Conservation (phyloP, 2,329 filamentous ascomycete genomes). For the Penicillium sp. region DNA sequence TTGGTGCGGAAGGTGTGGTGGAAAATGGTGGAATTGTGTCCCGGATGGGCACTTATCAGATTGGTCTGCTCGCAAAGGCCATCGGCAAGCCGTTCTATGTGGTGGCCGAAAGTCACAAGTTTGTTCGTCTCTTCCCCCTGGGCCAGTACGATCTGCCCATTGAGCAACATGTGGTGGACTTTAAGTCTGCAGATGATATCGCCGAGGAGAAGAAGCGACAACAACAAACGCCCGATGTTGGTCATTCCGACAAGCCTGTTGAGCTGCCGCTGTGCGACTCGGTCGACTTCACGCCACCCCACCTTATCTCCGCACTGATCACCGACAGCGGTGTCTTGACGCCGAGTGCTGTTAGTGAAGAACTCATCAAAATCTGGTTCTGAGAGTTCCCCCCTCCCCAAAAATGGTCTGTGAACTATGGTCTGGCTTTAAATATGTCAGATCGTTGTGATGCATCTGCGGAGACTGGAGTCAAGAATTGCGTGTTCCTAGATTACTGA, state of each 20-base stretch:
- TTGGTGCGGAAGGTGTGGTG: conserved; percentile 75
- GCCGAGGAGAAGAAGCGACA: conserved; percentile 41
- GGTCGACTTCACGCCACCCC: conserved; percentile 51
- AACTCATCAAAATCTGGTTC: conserved; percentile 59
- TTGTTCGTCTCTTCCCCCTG: conserved; percentile 78
- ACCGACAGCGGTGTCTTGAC: conserved; percentile 60
- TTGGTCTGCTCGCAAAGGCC: conserved; percentile 71
- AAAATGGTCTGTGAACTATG: background rate
- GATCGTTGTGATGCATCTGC: background rate
- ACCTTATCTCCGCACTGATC: conserved; percentile 58
- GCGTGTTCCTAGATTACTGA: background rate
- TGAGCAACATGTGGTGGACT: conserved; percentile 70
- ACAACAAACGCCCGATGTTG: conserved; percentile 33
- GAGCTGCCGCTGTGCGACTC: conserved; percentile 29
- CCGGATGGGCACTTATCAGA: conserved; percentile 77
- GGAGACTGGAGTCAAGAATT: background rate
- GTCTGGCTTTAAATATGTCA: background rate
- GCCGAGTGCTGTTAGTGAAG: conserved; percentile 60
- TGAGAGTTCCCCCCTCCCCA: conserved; percentile 16
- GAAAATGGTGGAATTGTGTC: conserved; percentile 92
- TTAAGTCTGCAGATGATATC: conserved; percentile 53
- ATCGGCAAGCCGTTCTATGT: conserved; percentile 78
- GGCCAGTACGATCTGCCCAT: conserved; percentile 76
- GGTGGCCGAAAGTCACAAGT: conserved; percentile 93
- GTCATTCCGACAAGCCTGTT: conserved; percentile 11